Conservation (phyloP, 805 yeast species). For the Candida palmyrensis region DNA sequence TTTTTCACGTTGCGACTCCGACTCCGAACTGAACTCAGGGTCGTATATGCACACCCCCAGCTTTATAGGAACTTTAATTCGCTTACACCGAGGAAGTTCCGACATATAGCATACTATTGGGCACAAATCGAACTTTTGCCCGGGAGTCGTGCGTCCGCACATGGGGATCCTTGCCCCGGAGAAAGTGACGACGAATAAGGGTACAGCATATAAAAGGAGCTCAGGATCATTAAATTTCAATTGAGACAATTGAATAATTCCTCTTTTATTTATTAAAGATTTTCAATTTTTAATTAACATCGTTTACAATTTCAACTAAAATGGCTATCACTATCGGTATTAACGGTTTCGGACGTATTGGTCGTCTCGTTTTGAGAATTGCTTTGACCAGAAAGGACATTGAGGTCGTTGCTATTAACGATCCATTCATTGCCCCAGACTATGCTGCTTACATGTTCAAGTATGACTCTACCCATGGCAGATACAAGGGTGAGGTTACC, state of each 20-base stretch:
- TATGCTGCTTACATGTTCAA: slow-evolving; percentile 95
- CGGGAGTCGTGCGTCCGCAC: slow-evolving; percentile 7
- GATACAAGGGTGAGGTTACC: slow-evolving; percentile 69
- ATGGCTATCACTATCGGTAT: slow-evolving; percentile 76
- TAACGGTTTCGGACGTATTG: slow-evolving; percentile 94
- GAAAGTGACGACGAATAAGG: slow-evolving; percentile 1
- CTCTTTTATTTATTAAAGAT: slow-evolving; percentile 1
- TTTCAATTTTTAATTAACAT: slow-evolving; percentile 8
- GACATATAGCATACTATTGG: too few species aligned
- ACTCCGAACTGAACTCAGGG: too few species aligned
- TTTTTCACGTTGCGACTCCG: too few species aligned
- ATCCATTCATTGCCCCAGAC: slow-evolving; percentile 85
- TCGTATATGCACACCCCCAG: too few species aligned
- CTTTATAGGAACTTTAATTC: too few species aligned
- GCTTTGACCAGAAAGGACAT: slow-evolving; percentile 72
- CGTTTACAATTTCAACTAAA: slow-evolving; percentile 12
- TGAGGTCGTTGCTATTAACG: slow-evolving; percentile 82
- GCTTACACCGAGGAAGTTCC: too few species aligned
- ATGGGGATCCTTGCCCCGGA: slow-evolving; percentile 14
- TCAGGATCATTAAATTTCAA: neutral
- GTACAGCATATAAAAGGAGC: slow-evolving; percentile 4
- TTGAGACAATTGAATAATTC: neutral
- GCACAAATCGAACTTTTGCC: slow-evolving; percentile 5
- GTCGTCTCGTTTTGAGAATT: slow-evolving; percentile 83
- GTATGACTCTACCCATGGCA: slow-evolving; percentile 92